Conservation (phyloP, 2,329 filamentous ascomycete genomes). For the Fulvia fulva region DNA sequence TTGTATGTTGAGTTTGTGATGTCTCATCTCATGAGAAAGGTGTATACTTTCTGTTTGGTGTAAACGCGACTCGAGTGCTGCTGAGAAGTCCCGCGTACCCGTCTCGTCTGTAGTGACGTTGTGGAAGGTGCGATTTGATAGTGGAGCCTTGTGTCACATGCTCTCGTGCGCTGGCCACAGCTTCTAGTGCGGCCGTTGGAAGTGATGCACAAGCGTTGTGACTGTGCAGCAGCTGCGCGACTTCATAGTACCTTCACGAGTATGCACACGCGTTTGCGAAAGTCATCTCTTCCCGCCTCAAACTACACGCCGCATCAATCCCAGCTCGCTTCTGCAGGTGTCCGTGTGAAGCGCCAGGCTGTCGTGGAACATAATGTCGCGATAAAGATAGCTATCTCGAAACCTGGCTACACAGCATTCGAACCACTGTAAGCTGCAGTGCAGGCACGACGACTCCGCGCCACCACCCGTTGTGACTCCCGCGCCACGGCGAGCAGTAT, state of each 20-base stretch:
- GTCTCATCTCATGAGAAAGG: too few species aligned
- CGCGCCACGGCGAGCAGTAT: neutral
- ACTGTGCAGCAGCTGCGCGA: neutral
- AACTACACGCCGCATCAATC: neutral
- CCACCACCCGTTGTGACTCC: neutral
- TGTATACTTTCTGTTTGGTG: too few species aligned
- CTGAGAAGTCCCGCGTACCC: neutral
- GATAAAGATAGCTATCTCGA: slow-evolving; percentile 10
- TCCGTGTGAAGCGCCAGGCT: slow-evolving; percentile 3
- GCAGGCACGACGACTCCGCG: neutral
- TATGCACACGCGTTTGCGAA: neutral
- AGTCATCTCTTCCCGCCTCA: too few species aligned
- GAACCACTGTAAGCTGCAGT: neutral
- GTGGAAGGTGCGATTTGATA: neutral
- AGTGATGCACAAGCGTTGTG: neutral
- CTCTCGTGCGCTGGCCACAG: neutral
- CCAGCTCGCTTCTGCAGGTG: slow-evolving; percentile 10
- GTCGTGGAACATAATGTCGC: slow-evolving; percentile 9
- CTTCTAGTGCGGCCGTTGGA: neutral
- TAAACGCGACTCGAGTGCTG: too few species aligned
- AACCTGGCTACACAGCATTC: slow-evolving; percentile 5
- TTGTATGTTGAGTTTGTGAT: neutral
- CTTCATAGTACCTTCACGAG: too few species aligned
- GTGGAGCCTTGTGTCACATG: neutral
- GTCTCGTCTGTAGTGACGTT: neutral